Evolutionary conservation across 139 green algal genomes (phyloP), one percentile per base, ranked within the genome.

Genomic region (Chlorella sp.): DNA sequence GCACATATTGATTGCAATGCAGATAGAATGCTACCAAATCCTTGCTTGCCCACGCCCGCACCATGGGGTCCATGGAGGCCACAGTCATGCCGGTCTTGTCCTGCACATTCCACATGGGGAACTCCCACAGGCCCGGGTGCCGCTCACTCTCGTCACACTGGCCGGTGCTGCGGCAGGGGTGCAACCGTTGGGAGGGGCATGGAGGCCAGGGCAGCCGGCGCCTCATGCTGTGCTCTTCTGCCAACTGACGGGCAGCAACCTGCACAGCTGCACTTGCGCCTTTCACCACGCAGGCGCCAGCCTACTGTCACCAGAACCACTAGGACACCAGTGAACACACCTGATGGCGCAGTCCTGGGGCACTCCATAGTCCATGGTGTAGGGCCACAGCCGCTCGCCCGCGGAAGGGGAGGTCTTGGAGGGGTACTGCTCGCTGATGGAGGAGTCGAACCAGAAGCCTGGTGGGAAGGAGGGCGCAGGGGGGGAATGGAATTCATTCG

Each of bases 281-380:
- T n/a, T n/a, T n/a, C n/a, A n/a, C n/a, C n/a, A n/a, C n/a, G n/a
- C n/a, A n/a, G n/a, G n/a, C n/a, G n/a, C n/a, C n/a, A n/a, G n/a
- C n/a, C n/a, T n/a, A n/a, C n/a, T n/a, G n/a, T n/a, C n/a, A n/a
- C n/a, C n/a, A n/a, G n/a, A n/a, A n/a, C n/a, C n/a, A n/a, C n/a
- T n/a, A n/a, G n/a, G n/a, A n/a, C 60, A 68, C 60, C 36, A 9
- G 60, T 2, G 20, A 24, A 73, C 65, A 7, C 65, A 54, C 69
- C 69, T 51, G 43, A 80, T 41, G 46, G 46, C 41, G 72, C 73
- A 80, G 73, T 80, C 46, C 73, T 80, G 83, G 13, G 83, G 83
- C 22, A 87, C 20, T 65, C 83, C 83, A 30, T 87, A 84, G 64
- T 87, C 83, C 83, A 87, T 87, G 64, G 83, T 87, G 75, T 87